Base-by-base conservation (phyloP, 805 yeast species). In the Candida pseudofarinosa region DNA sequence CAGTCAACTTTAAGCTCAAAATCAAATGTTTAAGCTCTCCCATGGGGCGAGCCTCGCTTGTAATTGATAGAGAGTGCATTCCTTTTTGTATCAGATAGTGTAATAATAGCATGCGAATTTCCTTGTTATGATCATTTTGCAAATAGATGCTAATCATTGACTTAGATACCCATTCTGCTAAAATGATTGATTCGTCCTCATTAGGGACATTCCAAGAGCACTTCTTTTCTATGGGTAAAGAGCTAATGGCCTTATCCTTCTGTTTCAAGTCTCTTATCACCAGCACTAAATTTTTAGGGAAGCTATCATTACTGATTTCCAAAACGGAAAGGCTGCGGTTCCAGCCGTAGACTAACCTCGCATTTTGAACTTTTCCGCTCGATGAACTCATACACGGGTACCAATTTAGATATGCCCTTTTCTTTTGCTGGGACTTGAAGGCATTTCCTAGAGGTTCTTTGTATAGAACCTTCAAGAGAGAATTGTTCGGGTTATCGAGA, bases 281-380 rank as follows among this genome's bases (percentile, higher is more conserved):
- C 3, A 37, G 38, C 12, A 44, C 19, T n/a, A 65, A 49, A 48
- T 66, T 63, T 0, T 43, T 15, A 0, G 72, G 69, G 12, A 67
- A 58, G 4, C 61, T 56, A 10, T 67, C 67, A 41, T 67, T 58
- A 15, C 57, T 60, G 2, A 83, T 59, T 42, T 81, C 83, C 6
- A 82, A 49, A 1, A 87, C 53, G 0, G 81, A 78, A 41, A 86
- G 52, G 5, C 71, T 67, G 45, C 81, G 79, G n/a, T 78, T 69
- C 85, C 88, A 85, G 32, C 85, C 70, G 49, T 81, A 85, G 0
- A 85, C 90, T 34, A 87, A 58, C 45, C 72, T 62, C 0, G 88
- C 54, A 51, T 51, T 55, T 34, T 42, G 16, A 30, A 51, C 19
- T n/a, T 43, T 39, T 5, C 60, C 52, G 20, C 54, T 55, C 13